Evolutionary conservation across 495 filamentous ascomycete species (phyloP), one percentile per base, ranked within the genome.

Genomic region (Neurospora sp.): DNA sequence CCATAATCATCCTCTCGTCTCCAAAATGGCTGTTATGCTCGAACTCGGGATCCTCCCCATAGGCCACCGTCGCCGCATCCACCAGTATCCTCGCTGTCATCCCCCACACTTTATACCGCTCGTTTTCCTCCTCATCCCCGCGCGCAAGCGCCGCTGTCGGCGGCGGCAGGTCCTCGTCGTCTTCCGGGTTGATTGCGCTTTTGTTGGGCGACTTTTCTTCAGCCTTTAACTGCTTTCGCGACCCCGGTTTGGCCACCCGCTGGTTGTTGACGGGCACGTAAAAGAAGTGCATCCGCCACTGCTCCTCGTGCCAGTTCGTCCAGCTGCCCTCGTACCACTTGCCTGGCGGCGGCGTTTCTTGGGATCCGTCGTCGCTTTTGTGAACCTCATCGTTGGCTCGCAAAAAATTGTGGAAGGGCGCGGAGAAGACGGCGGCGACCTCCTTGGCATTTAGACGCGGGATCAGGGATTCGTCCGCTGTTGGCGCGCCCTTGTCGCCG

Each of bases 1-100:
- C 79, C 72, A 81, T 83, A 76, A 97, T 93, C 78, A 95, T 86
- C 16, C 81, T 82, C 83, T 97, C 93, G 78, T 97, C 94, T 0
- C 94, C 94, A 76, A 91, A 89, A 77, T 92, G 86, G n/a, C 81
- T 81, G 77, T 94, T 93, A 76, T 94, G 90, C 79, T 87, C 91
- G 83, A 96, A 97, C 80, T 94, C 91, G 42, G 94, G 94, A 76
- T 92, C 88, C 81, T 89, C 83, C 3, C 81, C 89, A 80, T 94
- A 98, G 48, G 94, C 94, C 14, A 97, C 84, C 59, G 92, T 86
- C 10, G 94, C 94, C 4, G 91, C 90, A 80, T 98, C 94, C 4
- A 97, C 91, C 45, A 97, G 76, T 39, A 97, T 95, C 45, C 93
- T 84, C 9, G 93, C 94, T 68, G 94, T 98, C 92, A 97, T 94